Conservation (phyloP, 306 rosid species). For the Begonia loranthoides region DNA sequence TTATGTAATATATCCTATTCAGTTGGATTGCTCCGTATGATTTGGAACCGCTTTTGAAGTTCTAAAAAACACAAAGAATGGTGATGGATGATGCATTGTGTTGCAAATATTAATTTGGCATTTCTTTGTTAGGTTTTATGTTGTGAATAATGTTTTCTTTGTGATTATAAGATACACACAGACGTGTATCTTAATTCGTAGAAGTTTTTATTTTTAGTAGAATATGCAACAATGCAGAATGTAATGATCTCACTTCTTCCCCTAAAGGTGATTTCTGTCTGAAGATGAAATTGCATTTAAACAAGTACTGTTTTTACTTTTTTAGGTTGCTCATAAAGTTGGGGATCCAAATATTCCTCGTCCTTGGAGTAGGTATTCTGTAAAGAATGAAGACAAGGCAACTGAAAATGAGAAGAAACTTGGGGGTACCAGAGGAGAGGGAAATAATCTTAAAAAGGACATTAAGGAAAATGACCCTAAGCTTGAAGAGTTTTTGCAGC, state of each 20-base stretch:
- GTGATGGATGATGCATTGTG: background rate
- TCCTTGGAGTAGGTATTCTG: conserved; percentile 69
- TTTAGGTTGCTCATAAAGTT: conserved; percentile 50
- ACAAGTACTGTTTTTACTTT: background rate
- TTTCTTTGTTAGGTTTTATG: no score
- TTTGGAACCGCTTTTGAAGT: no score
- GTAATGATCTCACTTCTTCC: background rate
- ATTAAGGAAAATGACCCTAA: conserved; percentile 32
- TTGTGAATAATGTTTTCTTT: no score
- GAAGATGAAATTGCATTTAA: no score
- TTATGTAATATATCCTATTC: background rate
- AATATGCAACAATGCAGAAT: background rate
- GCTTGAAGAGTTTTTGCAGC: conserved; percentile 73
- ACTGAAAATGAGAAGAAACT: conserved; percentile 17
- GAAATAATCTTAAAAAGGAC: conserved; percentile 14
- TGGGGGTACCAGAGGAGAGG: conserved; percentile 18
- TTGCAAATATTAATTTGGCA: background rate
- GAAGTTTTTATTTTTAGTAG: no score
- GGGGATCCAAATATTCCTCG: conserved; percentile 77
- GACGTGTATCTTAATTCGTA: no score
- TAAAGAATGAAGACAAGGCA: conserved; percentile 28
- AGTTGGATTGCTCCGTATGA: background rate
- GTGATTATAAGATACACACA: no score
- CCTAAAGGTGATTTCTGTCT: no score
- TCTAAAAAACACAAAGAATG: no score